Base-by-base conservation (phyloP, 169 alveolate species). In the Babesia gibsoni region DNA sequence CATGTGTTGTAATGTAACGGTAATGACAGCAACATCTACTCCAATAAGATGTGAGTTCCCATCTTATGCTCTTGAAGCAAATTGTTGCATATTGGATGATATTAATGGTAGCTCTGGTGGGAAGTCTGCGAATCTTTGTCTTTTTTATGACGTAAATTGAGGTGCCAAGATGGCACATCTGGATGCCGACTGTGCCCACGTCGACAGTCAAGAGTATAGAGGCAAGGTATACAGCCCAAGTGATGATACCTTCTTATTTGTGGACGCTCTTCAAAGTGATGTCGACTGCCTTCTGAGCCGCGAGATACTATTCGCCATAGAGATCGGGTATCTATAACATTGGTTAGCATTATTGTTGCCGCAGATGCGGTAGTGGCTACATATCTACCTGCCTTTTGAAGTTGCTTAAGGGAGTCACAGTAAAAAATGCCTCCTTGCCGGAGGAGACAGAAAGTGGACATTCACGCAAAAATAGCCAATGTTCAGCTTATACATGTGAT, bases 161-260 rank as follows among this genome's bases (percentile, higher is more conserved):
- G n/a, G n/a, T n/a, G n/a, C n/a, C n/a, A n/a, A n/a, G n/a, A 39
- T 39, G 46, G 16, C 10, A 12, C 10, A 41, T 12, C 53, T 56
- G 64, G 52, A 61, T 20, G 50, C 75, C 23, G 86, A 81, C 37
- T 78, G 56, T 67, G 46, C 72, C 23, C 66, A 75, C 39, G 68
- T 81, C 29, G 65, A 52, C 16, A 63, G 46, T 50, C 72, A 68
- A 23, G 73, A 42, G 12, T 56, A 72, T 58, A 74, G 54, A 23
- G 79, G 64, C 4, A 53, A 59, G 22, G 89, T 77, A 36, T 87
- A 87, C 43, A 33, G 65, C 22, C 92, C 92, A n/a, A 66, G 89
- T 61, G 84, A 86, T 50, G 92, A 87, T 49, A 87, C 92, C 23
- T 87, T 82, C 61, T 53, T 83, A 6, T 87, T 82, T 39, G 67